Conservation (phyloP, 2,329 filamentous ascomycete genomes). For the Fusarium solani-melongenae region DNA sequence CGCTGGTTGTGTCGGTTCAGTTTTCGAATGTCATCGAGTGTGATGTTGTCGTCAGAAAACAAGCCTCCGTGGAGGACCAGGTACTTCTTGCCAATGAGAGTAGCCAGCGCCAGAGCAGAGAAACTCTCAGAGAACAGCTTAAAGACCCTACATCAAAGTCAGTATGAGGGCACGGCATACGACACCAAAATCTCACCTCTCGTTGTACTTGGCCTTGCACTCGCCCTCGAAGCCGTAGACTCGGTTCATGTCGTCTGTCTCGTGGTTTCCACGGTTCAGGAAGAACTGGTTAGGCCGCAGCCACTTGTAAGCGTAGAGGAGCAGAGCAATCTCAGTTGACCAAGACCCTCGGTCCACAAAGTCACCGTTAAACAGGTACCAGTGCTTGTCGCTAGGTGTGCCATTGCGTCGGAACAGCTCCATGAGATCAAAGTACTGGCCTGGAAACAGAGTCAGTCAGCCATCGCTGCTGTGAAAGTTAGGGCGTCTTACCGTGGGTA, state of each 20-base stretch:
- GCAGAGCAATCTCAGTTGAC: conserved; percentile 95
- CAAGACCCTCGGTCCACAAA: conserved; percentile 98
- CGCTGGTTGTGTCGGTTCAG: conserved; percentile 90
- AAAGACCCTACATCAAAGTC: conserved; percentile 71
- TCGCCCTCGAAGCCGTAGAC: conserved; percentile 99
- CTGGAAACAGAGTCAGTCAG: conserved; percentile 55
- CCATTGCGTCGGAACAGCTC: conserved; percentile 96
- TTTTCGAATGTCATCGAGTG: conserved; percentile 93
- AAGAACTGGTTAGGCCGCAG: conserved; percentile 88
- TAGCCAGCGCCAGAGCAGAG: conserved; percentile 91
- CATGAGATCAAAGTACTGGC: conserved; percentile 97
- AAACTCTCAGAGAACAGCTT: conserved; percentile 99
- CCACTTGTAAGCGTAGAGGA: conserved; percentile 98
- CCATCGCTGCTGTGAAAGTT: background rate
- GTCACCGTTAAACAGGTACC: conserved; percentile 98
- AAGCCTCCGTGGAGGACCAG: conserved; percentile 93
- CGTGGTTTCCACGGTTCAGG: conserved; percentile 97
- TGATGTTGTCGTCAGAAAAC: conserved; percentile 94
- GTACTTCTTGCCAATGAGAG: conserved; percentile 89
- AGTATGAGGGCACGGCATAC: background rate
- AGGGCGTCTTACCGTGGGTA: conserved; percentile 81
- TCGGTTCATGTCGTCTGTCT: conserved; percentile 99
- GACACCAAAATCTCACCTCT: conserved; percentile 61
- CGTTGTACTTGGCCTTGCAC: conserved; percentile 98
- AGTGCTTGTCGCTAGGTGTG: conserved; percentile 83